A percentile compares a stretch with the other conserved stretches of the same genome.
These are phyloP conservation scores for Zhuliangozyma parablackwelliae DNA, from an alignment of 1,139 yeast genomes.

Conservation along the genomic window DNA sequence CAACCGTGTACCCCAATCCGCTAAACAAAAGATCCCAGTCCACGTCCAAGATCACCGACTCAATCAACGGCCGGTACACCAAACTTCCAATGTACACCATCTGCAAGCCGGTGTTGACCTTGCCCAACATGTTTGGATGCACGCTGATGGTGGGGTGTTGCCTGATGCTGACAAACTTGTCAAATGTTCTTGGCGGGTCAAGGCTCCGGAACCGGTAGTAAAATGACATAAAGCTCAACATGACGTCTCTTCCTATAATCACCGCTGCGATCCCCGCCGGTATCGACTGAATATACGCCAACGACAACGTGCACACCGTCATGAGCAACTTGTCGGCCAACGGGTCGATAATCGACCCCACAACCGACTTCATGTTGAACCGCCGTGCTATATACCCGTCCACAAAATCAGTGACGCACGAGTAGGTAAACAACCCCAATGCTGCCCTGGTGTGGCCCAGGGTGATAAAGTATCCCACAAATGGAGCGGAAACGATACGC, in stretches of 20 bases:
- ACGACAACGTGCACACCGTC: slow-evolving; percentile 78
- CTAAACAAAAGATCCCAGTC: slow-evolving; percentile 11
- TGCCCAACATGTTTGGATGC: slow-evolving; percentile 83
- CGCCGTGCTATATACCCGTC: slow-evolving; percentile 90
- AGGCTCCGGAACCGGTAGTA: slow-evolving; percentile 70
- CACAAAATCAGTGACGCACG: slow-evolving; percentile 84
- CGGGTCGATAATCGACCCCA: slow-evolving; percentile 92
- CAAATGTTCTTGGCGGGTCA: slow-evolving; percentile 70
- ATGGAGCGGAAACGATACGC: slow-evolving; percentile 74
- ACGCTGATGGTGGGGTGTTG: slow-evolving; percentile 73
- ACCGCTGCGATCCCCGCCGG: slow-evolving; percentile 65
- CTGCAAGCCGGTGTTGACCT: slow-evolving; percentile 85
- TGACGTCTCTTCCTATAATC: slow-evolving; percentile 80
- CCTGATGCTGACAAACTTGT: slow-evolving; percentile 56
- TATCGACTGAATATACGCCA: slow-evolving; percentile 65
- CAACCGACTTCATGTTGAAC: slow-evolving; percentile 69
- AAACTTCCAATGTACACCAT: slow-evolving; percentile 83
- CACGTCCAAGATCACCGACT: slow-evolving; percentile 14
- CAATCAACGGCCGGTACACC: slow-evolving; percentile 61
- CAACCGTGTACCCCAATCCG: slow-evolving; percentile 45
- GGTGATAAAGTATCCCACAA: slow-evolving; percentile 73
- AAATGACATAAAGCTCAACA: slow-evolving; percentile 72
- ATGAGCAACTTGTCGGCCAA: slow-evolving; percentile 90
- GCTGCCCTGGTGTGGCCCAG: slow-evolving; percentile 61
- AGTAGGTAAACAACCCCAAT: slow-evolving; percentile 68